Evolutionary conservation across 768 basidiomycete genomes (phyloP).

Genomic region (Lactarius sanguifluus): DNA sequence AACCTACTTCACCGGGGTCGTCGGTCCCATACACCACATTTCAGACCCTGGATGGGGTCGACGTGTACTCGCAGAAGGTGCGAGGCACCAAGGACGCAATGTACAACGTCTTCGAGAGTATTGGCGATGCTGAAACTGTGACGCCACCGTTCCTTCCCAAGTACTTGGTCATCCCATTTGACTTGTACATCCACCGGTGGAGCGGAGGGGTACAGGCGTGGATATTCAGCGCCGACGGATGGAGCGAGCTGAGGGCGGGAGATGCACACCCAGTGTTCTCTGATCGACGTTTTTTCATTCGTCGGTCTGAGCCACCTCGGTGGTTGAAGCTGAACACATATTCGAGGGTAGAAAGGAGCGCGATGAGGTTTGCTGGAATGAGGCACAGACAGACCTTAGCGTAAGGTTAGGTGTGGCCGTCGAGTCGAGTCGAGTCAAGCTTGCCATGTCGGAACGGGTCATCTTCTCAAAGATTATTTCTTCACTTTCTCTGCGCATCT

Average conservation of each 20-base stretch:
- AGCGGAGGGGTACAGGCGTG: neutral
- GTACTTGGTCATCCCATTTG: neutral
- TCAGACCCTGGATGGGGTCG: neutral
- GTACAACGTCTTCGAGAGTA: neutral
- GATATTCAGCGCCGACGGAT: neutral
- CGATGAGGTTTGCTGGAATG: neutral
- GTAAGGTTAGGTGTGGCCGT: conserved; percentile 16
- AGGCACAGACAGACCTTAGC: neutral
- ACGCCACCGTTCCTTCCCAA: neutral
- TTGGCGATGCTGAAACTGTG: neutral
- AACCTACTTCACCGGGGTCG: neutral
- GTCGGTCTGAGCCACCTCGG: conserved; percentile 1
- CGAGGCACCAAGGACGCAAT: neutral
- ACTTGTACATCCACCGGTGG: neutral
- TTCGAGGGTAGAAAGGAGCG: neutral
- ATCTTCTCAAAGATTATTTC: conserved; percentile 19
- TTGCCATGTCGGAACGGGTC: neutral
- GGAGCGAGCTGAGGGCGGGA: neutral
- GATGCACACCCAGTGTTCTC: neutral
- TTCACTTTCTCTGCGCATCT: conserved; percentile 1
- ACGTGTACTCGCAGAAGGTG: neutral
- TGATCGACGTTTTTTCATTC: neutral
- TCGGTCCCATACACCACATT: neutral
- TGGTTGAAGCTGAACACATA: neutral
- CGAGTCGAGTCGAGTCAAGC: neutral